phyloP scores from a whole-genome alignment of 148 eudicot genomes.

The Camellia sinensis region DNA sequence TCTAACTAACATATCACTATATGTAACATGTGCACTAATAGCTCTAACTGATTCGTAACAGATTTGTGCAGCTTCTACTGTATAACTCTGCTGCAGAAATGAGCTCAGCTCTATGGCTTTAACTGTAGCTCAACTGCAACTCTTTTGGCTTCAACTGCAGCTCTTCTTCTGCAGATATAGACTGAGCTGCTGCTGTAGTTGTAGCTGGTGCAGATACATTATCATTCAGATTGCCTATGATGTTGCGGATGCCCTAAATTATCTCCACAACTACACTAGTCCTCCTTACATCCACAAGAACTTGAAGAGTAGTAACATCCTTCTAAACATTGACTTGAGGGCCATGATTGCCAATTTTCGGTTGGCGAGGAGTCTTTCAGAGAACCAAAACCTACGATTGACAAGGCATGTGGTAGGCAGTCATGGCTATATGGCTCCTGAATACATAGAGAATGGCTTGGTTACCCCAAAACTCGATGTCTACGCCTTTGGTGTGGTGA shows the following conservation, averaged over 20 bases:
- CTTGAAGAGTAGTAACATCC: conserved; percentile 63
- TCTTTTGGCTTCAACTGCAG: too few relatives aligned
- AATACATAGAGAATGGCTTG: conserved; percentile 71
- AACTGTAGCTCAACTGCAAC: too few relatives aligned
- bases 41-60: too few relatives aligned
- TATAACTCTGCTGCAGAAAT: too few relatives aligned
- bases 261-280: conserved; percentile 67
- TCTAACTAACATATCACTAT: too few relatives aligned
- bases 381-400: conserved; percentile 37
- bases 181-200: too few relatives aligned
- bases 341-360: conserved; percentile 75
- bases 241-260: conserved; percentile 62
- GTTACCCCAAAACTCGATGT: conserved; percentile 72
- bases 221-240: conserved; percentile 70
- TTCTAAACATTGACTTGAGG: conserved; percentile 47
- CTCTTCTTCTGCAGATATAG: too few relatives aligned
- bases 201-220: too few relatives aligned
- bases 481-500: conserved; percentile 63
- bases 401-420: conserved; percentile 81
- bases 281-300: conserved; percentile 88
- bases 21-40: too few relatives aligned
- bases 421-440: conserved; percentile 76
- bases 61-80: too few relatives aligned
- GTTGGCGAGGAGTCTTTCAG: conserved; percentile 51
- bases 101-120: too few relatives aligned